Evolutionary conservation across 78 protist species (phyloP), one percentile per base, ranked within the genome.

Genomic region (Cavenderia fasciculata): DNA sequence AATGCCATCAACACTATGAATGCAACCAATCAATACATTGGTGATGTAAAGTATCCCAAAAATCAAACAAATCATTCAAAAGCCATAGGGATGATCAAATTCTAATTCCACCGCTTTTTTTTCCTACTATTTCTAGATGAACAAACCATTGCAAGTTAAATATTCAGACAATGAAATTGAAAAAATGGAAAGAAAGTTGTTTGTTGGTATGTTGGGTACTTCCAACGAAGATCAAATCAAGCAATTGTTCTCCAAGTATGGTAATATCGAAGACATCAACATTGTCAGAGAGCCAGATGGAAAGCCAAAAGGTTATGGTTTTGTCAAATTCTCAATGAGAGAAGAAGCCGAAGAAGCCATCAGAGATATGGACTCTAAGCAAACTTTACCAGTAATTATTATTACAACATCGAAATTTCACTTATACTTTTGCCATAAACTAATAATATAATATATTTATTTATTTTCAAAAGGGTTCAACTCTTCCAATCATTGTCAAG

Each of bases 261-360:
- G 99, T 59, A 34, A 66, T 44, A 93, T 98, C 95, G 94, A 96
- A 59, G 86, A 94, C 1, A 82, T 87, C 27, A 82, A 69, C 49
- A 87, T 98, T 49, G 96, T 96, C 94, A 16, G 65, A 31, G 98
- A 98, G 88, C 82, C 76, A 44, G 78, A 85, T 59, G 95, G 87
- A 44, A 66, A 66, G 49, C 86, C 96, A 31, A 74, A 76, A 49
- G 98, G 99, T 47, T 98, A 98, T 59, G 99, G 99, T 56, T 98
- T 97, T 65, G 96, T 98, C 40, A 96, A 97, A 89, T 98, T 97
- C 89, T 31, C 74, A 19, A 1, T 74, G 7, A 66, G 92, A 19
- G 99, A 97, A 33, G 99, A 96, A 85, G 98, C 99, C 56, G 88
- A 94, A 19, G 38, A 49, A 23, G 99, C 99, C 46, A 82, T 97